Percentiles rank a stretch among this genome's conserved stretches.
Evolutionary conservation across 1,139 yeast species (phyloP).

Genomic region (Pichia sp.): DNA sequence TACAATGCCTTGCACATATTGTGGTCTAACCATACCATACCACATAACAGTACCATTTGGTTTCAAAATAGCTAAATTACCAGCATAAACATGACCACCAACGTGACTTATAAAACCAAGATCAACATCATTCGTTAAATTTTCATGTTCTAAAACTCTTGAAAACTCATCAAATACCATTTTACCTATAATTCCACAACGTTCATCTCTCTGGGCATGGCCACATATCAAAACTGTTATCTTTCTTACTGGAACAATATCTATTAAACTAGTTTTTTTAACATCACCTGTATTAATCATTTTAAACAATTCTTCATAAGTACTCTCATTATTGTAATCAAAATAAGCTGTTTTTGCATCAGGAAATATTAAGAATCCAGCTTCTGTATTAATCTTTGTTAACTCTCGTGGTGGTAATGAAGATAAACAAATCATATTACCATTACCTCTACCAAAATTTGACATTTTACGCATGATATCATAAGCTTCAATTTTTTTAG

Average conservation of each 20-base stretch:
- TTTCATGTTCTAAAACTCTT: conserved; percentile 34
- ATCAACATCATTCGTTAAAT: conserved; percentile 25
- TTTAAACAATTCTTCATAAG: conserved; percentile 3
- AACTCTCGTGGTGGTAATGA: conserved; percentile 9
- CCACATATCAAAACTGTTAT: conserved; percentile 54
- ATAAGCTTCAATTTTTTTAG: conserved; percentile 47
- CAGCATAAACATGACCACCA: conserved; percentile 79
- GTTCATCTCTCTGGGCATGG: conserved; percentile 51
- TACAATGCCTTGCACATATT: conserved; percentile 61
- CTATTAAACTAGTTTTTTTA: conserved; percentile 10
- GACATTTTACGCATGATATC: conserved; percentile 32
- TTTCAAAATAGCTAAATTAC: conserved; percentile 56
- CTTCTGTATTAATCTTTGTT: not conserved
- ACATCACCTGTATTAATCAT: conserved; percentile 13
- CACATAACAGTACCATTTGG: conserved; percentile 43
- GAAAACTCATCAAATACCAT: conserved; percentile 45
- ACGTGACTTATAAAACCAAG: conserved; percentile 60
- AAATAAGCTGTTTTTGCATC: conserved; percentile 9
- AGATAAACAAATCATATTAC: conserved; percentile 11
- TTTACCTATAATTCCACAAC: conserved; percentile 67
- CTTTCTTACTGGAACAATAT: conserved; percentile 11
- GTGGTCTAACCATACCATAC: conserved; percentile 67
- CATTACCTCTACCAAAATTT: conserved; percentile 14
- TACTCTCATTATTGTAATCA: not conserved
- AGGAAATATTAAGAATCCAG: conserved; percentile 13